A percentile compares a stretch with the other conserved stretches of the same genome.
phyloP scores from a whole-genome alignment of 257 asterid genomes.

The Fraxinus pennsylvanica region DNA sequence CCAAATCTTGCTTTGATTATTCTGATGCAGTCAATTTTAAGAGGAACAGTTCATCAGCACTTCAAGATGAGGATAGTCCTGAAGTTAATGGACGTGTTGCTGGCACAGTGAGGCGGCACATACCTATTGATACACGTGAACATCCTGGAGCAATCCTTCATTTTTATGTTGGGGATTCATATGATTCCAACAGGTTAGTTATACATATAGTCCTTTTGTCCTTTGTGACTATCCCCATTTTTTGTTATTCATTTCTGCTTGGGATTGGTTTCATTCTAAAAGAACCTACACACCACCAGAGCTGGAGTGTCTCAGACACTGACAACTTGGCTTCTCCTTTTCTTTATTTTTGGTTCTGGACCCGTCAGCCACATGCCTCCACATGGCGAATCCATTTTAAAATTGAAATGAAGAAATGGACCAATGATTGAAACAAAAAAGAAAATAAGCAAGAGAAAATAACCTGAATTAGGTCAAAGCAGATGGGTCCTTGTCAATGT shows the following conservation, averaged over 20 bases:
- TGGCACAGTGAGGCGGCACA: conserved; percentile 93
- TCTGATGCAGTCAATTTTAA: conserved; percentile 57
- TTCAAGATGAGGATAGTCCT: conserved; percentile 70
- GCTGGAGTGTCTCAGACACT: neutral
- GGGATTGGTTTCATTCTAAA: neutral
- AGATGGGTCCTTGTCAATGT: neutral
- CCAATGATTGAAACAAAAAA: neutral
- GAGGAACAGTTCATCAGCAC: conserved; percentile 54
- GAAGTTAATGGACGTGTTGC: conserved; percentile 87
- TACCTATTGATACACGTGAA: conserved; percentile 90
- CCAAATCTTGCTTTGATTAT: conserved; percentile 15
- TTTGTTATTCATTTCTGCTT: conserved; percentile 5
- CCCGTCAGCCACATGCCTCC: neutral
- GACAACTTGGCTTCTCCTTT: neutral
- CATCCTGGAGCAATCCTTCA: conserved; percentile 89
- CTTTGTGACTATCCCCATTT: conserved; percentile 3
- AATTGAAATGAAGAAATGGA: neutral
- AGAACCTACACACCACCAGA: neutral
- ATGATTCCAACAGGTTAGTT: conserved; percentile 74
- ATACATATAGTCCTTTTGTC: conserved; percentile 2
- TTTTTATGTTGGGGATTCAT: conserved; percentile 85
- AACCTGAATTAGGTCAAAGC: neutral
- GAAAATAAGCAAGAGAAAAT: too few species aligned
- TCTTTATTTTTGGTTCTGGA: neutral
- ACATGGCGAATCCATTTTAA: neutral